Percentiles rank a stretch among this genome's conserved stretches.
Conservation (phyloP, 2,329 filamentous ascomycete genomes). For the Gnomoniopsis smithogilvyi region DNA sequence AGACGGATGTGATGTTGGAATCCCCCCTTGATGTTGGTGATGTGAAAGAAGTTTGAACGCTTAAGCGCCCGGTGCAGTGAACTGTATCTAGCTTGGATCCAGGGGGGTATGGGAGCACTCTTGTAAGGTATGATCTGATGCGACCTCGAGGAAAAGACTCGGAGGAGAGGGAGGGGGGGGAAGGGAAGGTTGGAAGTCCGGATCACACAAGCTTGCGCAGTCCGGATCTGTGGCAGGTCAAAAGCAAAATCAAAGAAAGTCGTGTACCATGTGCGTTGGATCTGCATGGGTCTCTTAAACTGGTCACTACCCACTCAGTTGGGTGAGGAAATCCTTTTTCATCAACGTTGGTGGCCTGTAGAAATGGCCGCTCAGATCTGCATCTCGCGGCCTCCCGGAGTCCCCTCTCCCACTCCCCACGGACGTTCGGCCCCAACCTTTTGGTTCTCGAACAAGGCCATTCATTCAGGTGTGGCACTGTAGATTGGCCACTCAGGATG, state of each 20-base stretch:
- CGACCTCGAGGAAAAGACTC: not conserved
- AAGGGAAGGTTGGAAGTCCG: not conserved
- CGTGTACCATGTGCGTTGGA: not conserved
- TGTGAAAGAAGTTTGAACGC: not conserved
- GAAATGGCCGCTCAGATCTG: not conserved
- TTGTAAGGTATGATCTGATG: slow-evolving; percentile 6
- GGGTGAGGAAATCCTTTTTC: not conserved
- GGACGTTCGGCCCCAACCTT: slow-evolving; percentile 1
- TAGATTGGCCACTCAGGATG: slow-evolving; percentile 19
- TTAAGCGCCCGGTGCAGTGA: slow-evolving; percentile 11
- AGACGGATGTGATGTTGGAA: not conserved
- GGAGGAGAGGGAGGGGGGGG: not conserved
- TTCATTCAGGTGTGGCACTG: not conserved
- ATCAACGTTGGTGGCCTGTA: slow-evolving; percentile 7
- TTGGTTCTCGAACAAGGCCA: not conserved
- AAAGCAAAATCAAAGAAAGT: not conserved
- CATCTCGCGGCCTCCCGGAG: not conserved
- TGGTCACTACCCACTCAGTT: not conserved
- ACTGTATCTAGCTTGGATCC: not conserved
- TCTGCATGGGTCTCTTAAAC: not conserved
- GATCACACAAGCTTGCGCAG: not conserved
- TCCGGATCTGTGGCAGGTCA: not conserved
- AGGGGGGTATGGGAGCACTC: not conserved
- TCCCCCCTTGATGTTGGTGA: slow-evolving; percentile 10
- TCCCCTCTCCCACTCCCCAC: not conserved